A percentile compares a stretch with the other conserved stretches of the same genome.
Evolutionary conservation across 2,329 filamentous ascomycete genomes (phyloP).

Genomic region (Metarhizium rileyi): DNA sequence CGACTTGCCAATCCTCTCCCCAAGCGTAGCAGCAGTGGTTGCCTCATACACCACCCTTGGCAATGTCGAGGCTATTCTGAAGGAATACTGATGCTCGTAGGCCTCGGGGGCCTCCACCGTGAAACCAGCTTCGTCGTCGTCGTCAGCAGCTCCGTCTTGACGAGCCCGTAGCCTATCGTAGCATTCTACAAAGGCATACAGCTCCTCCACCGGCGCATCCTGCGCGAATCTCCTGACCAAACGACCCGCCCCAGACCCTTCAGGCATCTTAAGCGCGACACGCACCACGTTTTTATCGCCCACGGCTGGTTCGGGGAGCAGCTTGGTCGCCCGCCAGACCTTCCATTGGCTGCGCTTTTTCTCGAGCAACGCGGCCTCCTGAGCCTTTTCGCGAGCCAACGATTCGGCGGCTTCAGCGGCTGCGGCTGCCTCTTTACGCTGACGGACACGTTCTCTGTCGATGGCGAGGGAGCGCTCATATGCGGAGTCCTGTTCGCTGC

Average conservation of each 20-base stretch:
- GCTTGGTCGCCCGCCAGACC: slow-evolving; percentile 61
- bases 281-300: slow-evolving; percentile 60
- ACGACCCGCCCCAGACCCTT: slow-evolving; percentile 52
- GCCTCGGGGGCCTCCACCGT: slow-evolving; percentile 7
- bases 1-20: slow-evolving; percentile 66
- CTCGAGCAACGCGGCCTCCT: slow-evolving; percentile 44
- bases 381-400: slow-evolving; percentile 48
- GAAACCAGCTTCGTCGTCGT: not conserved
- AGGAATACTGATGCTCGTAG: slow-evolving; percentile 77
- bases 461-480: slow-evolving; percentile 86
- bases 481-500: slow-evolving; percentile 84
- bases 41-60: slow-evolving; percentile 73
- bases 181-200: slow-evolving; percentile 96
- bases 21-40: slow-evolving; percentile 54
- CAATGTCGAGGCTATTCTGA: slow-evolving; percentile 76
- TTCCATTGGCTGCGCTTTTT: slow-evolving; percentile 58
- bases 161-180: slow-evolving; percentile 53
- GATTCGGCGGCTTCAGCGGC: slow-evolving; percentile 59
- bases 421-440: slow-evolving; percentile 65
- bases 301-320: slow-evolving; percentile 58
- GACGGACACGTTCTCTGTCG: slow-evolving; percentile 74
- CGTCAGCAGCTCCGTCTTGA: slow-evolving; percentile 44
- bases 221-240: slow-evolving; percentile 66
- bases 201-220: slow-evolving; percentile 67
- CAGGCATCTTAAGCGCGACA: slow-evolving; percentile 56